Evolutionary conservation across 257 asterid genomes (phyloP).

Genomic region (Fraxinus cuspidata): DNA sequence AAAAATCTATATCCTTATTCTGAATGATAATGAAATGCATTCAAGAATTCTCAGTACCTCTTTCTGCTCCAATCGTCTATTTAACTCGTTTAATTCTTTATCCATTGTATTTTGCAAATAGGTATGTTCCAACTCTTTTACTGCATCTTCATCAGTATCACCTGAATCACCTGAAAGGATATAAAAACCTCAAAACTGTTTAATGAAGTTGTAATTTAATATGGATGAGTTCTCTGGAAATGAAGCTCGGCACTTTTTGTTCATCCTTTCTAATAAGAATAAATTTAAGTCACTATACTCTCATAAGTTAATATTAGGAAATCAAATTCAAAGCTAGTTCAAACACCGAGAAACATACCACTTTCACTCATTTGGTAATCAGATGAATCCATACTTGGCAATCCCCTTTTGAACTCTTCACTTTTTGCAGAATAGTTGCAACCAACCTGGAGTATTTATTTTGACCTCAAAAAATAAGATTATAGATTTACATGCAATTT

Average conservation of each 20-base stretch:
- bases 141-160: slow-evolving; percentile 86
- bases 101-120: slow-evolving; percentile 91
- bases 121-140: slow-evolving; percentile 93
- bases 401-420: slow-evolving; percentile 87
- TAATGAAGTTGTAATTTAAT: slow-evolving; percentile 5
- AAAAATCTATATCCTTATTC: not conserved
- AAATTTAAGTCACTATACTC: not conserved
- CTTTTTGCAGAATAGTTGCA: slow-evolving; percentile 54
- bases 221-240: not conserved
- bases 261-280: not conserved
- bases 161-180: slow-evolving; percentile 71
- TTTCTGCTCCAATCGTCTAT: slow-evolving; percentile 83
- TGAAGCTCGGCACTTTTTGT: slow-evolving; percentile 8
- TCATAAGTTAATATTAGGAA: not conserved
- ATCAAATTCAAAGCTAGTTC: slow-evolving; percentile 15
- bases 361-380: slow-evolving; percentile 93
- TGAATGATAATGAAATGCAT: not conserved
- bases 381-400: slow-evolving; percentile 87
- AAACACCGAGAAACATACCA: slow-evolving; percentile 52
- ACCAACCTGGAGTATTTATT: slow-evolving; percentile 44
- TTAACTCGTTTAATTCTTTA: slow-evolving; percentile 85
- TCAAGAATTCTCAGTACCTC: slow-evolving; percentile 52
- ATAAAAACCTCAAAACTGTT: slow-evolving; percentile 7
- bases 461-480: slow-evolving; percentile 7
- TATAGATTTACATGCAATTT: not conserved